Percentiles rank a stretch among this genome's conserved stretches.
Evolutionary conservation across 192 early-diverging fungal species (phyloP).

Genomic region (Paraglomus brasilianum): DNA sequence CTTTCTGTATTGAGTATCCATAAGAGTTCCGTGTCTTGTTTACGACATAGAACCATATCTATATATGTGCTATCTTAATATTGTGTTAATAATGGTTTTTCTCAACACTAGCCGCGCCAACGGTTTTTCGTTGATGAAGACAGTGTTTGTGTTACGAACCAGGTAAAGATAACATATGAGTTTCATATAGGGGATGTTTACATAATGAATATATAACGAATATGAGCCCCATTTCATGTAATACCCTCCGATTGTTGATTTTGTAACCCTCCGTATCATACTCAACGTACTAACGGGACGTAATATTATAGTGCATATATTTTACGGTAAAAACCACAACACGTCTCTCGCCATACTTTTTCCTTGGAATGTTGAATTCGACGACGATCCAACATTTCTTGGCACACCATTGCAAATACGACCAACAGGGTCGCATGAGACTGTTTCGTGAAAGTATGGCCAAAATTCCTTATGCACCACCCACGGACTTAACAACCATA

Average conservation of each 20-base stretch:
- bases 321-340: conserved; percentile 40
- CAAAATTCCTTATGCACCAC: conserved; percentile 47
- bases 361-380: conserved; percentile 50
- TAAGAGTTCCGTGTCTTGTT: no score
- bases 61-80: neutral
- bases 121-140: conserved; percentile 53
- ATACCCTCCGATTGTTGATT: no score
- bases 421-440: conserved; percentile 55
- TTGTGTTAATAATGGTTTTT: conserved; percentile 4
- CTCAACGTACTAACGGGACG: neutral
- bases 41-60: no score
- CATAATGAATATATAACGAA: no score
- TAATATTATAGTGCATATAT: conserved; percentile 50
- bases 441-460: conserved; percentile 61
- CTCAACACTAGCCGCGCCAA: conserved; percentile 50
- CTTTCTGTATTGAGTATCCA: no score
- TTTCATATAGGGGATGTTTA: neutral
- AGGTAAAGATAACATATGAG: conserved; percentile 16
- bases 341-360: conserved; percentile 37
- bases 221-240: no score
- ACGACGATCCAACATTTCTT: conserved; percentile 51
- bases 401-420: conserved; percentile 49
- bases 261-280: no score
- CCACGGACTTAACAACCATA: neutral
- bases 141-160: conserved; percentile 50